phyloP scores from a whole-genome alignment of 176 grass and related monocot genomes.

The Rhynchospora tenuis region DNA sequence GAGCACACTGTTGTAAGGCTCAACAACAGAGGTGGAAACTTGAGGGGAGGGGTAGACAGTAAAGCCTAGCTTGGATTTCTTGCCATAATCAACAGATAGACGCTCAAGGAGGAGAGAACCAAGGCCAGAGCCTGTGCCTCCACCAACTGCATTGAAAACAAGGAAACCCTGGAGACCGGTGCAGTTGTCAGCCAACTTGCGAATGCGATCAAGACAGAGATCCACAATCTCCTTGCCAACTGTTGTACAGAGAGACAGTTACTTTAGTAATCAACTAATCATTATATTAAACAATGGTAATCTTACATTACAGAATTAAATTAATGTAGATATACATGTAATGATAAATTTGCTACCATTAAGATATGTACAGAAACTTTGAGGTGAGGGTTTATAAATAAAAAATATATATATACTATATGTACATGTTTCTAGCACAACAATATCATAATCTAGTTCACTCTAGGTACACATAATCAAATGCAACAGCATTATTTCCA shows the following conservation, averaged over 20 bases:
- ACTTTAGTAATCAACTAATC: slow-evolving; percentile 11
- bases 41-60: slow-evolving; percentile 22
- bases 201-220: slow-evolving; percentile 17
- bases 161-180: slow-evolving; percentile 19
- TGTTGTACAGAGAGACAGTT: neutral
- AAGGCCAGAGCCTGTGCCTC: slow-evolving; percentile 15
- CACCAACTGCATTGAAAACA: slow-evolving; percentile 18
- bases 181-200: slow-evolving; percentile 22
- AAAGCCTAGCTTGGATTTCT: slow-evolving; percentile 18
- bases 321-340: neutral
- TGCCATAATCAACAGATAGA: slow-evolving; percentile 18
- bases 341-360: neutral
- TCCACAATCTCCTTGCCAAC: slow-evolving; percentile 26
- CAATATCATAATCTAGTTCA: neutral
- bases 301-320: neutral
- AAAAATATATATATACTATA: neutral
- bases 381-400: neutral
- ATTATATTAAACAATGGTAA: neutral
- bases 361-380: neutral
- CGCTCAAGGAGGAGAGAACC: slow-evolving; percentile 22
- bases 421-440: neutral
- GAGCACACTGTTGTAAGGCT: slow-evolving; percentile 22
- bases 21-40: slow-evolving; percentile 21
- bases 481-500: neutral
- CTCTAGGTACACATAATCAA: neutral